Conservation (phyloP, 192 early-diverging fungal genomes). For the Entomortierella chlamydospora region DNA sequence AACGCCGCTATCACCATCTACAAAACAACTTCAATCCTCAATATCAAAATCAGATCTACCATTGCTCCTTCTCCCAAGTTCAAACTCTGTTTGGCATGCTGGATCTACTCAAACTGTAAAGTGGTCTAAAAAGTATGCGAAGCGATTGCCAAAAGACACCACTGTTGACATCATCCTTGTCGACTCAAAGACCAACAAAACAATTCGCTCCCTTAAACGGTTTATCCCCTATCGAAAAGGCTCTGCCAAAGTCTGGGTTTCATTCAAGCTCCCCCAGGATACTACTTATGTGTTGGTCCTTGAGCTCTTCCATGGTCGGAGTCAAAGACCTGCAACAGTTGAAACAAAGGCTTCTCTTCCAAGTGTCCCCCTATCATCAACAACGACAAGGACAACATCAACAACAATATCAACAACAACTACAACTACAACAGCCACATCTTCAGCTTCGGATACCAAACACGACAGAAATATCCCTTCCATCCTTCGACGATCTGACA, state of each 20-base stretch:
- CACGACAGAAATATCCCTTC: constrained; percentile 9
- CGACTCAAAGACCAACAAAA: constrained; percentile 23
- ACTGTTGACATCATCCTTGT: constrained; percentile 43
- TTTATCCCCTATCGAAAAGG: constrained; percentile 31
- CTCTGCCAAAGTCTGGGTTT: constrained; percentile 31
- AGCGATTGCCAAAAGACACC: constrained; percentile 27
- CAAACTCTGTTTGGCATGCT: constrained; percentile 40
- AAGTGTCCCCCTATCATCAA: too few species aligned
- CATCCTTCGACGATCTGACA: constrained; percentile 35
- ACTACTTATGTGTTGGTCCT: constrained; percentile 13
- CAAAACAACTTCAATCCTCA: too few species aligned
- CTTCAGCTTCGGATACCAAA: not conserved
- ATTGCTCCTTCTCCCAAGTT: constrained; percentile 27
- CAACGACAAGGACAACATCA: not conserved
- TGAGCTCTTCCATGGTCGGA: constrained; percentile 26
- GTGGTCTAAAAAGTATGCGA: constrained; percentile 43
- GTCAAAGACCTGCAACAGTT: constrained; percentile 12
- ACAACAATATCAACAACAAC: not conserved
- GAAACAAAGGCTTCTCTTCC: constrained; percentile 3
- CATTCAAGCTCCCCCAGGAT: constrained; percentile 11
- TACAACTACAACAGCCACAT: not conserved
- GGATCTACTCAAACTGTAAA: constrained; percentile 27
- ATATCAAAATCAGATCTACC: not conserved
- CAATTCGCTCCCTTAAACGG: constrained; percentile 30
- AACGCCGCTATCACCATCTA: too few species aligned